A percentile compares a stretch with the other conserved stretches of the same genome.
These are phyloP conservation scores for Pholiota molesta DNA, from an alignment of 768 basidiomycete species.

Conservation along the genomic window DNA sequence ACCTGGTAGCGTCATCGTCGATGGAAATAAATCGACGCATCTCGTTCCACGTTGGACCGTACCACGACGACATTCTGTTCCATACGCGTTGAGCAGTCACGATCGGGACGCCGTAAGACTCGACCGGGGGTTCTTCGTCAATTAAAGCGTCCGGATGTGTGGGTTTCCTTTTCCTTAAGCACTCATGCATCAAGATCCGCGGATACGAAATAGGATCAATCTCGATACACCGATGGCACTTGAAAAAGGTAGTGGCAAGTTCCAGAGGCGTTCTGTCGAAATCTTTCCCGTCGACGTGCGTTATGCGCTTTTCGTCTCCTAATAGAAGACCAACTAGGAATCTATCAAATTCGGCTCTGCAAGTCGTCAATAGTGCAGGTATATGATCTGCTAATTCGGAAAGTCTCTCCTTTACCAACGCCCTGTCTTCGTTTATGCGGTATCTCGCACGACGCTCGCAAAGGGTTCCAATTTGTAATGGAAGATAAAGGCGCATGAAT, in stretches of 20 bases:
- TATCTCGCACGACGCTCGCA: constrained; percentile 17
- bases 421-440: constrained; percentile 3
- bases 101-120: not conserved
- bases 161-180: constrained; percentile 20
- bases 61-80: constrained; percentile 4
- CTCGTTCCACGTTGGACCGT: constrained; percentile 25
- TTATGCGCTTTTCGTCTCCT: not conserved
- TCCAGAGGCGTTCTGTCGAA: constrained; percentile 15
- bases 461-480: constrained; percentile 13
- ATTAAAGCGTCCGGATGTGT: no score
- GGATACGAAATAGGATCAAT: constrained; percentile 34
- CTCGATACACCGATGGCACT: constrained; percentile 29
- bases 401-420: constrained; percentile 20
- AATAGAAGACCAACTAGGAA: constrained; percentile 22
- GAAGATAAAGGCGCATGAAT: not conserved
- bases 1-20: constrained; percentile 28
- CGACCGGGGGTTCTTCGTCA: not conserved
- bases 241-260: constrained; percentile 36
- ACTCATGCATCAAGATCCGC: constrained; percentile 31
- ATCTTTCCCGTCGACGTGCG: not conserved
- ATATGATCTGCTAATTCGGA: constrained; percentile 11
- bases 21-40: constrained; percentile 23
- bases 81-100: constrained; percentile 7
- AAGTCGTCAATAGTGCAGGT: constrained; percentile 14
- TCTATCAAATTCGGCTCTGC: constrained; percentile 18